Conservation (phyloP, 345 rosid species). For the Murraya koenigii region DNA sequence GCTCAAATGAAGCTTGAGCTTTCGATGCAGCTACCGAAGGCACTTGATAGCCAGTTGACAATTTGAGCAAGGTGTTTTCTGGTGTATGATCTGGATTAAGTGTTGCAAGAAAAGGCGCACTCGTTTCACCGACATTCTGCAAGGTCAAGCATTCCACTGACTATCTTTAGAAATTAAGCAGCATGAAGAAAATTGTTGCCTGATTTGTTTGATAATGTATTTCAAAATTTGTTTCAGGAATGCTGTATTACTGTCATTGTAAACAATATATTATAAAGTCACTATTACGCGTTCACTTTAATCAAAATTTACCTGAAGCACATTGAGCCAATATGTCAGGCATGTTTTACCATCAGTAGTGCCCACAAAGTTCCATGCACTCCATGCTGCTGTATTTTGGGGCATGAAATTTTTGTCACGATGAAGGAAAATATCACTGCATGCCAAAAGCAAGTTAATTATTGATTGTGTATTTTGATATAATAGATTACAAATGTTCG, state of each 20-base stretch:
- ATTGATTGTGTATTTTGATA: background rate
- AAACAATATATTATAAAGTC: no score
- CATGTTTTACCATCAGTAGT: no score
- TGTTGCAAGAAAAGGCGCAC: conserved; percentile 68
- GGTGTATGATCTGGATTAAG: conserved; percentile 72
- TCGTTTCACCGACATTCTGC: conserved; percentile 73
- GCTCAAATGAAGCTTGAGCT: conserved; percentile 79
- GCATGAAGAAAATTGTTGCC: conserved; percentile 33
- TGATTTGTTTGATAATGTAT: no score
- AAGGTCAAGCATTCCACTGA: background rate
- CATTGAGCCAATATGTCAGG: conserved; percentile 91
- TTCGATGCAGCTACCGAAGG: conserved; percentile 84
- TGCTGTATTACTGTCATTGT: background rate
- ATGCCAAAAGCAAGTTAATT: conserved; percentile 33
- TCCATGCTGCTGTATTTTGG: conserved; percentile 73
- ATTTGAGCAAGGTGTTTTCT: conserved; percentile 55
- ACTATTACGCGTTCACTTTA: background rate
- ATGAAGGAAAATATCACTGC: conserved; percentile 71
- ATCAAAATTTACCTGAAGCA: conserved; percentile 62
- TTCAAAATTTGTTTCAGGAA: no score
- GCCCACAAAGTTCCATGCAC: conserved; percentile 97
- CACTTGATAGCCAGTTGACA: conserved; percentile 82
- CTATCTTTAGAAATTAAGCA: no score
- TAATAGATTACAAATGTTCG: background rate
- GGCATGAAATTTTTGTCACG: conserved; percentile 80